Conservation (phyloP, 345 rosid species). For the Alliaria petiolata region DNA sequence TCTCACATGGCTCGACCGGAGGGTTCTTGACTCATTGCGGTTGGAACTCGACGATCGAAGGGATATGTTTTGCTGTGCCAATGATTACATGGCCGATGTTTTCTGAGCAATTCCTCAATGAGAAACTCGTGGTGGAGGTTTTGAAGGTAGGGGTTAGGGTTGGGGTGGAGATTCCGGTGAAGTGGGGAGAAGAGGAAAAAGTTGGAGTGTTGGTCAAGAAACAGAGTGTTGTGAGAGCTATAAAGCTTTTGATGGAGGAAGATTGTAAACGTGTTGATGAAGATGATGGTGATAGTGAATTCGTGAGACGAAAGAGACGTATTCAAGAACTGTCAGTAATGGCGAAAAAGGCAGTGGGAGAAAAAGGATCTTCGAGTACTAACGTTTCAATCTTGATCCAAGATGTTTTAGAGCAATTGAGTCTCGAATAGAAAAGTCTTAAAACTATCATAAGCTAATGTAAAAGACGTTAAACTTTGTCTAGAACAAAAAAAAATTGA, state of each 20-base stretch:
- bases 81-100: constrained; percentile 83
- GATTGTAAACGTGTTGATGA: constrained; percentile 5
- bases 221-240: constrained; percentile 40
- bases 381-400: constrained; percentile 43
- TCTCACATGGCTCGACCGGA: constrained; percentile 60
- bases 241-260: constrained; percentile 42
- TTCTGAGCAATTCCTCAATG: constrained; percentile 74
- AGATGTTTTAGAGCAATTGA: constrained; percentile 31
- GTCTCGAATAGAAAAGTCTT: too few species aligned
- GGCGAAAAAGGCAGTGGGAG: constrained; percentile 47
- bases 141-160: constrained; percentile 54
- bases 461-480: neutral
- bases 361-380: constrained; percentile 55
- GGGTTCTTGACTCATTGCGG: constrained; percentile 87
- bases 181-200: constrained; percentile 76
- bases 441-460: neutral
- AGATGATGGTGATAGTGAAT: constrained; percentile 34
- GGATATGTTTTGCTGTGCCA: constrained; percentile 54
- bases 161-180: constrained; percentile 59
- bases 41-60: constrained; percentile 85
- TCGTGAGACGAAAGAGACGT: constrained; percentile 36
- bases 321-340: constrained; percentile 39
- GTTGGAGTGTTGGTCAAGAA: constrained; percentile 58
- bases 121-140: constrained; percentile 59
- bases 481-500: neutral